Percentiles rank a stretch among this genome's conserved stretches.
Conservation (phyloP, 2,329 filamentous ascomycete genomes). For the Alternaria consortialis region DNA sequence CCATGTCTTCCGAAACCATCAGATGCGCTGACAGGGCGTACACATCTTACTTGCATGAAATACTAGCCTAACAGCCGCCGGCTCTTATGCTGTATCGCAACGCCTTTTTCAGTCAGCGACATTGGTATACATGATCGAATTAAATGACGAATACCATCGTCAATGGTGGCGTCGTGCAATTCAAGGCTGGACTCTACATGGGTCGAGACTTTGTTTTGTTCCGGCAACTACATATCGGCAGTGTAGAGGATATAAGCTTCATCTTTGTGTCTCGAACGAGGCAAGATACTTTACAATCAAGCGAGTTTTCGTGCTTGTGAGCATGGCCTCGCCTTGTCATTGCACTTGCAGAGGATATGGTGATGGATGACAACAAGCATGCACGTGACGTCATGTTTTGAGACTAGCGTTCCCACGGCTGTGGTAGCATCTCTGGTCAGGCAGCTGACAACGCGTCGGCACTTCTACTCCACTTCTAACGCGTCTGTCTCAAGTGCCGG, state of each 20-base stretch:
- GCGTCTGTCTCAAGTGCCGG: slow-evolving; percentile 8
- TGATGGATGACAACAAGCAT: neutral
- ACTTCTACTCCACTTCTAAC: slow-evolving; percentile 7
- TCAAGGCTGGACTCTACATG: neutral
- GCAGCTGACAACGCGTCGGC: slow-evolving; percentile 12
- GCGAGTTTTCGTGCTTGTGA: neutral
- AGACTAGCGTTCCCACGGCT: neutral
- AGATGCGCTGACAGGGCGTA: slow-evolving; percentile 12
- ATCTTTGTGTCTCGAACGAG: too few relatives aligned
- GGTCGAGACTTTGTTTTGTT: neutral
- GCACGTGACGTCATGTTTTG: neutral
- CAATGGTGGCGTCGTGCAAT: neutral
- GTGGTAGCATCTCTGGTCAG: neutral
- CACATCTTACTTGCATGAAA: slow-evolving; percentile 8
- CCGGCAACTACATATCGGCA: neutral
- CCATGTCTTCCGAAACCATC: neutral
- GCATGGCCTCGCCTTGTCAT: neutral
- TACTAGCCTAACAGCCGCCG: neutral
- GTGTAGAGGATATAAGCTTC: neutral
- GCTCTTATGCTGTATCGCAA: neutral
- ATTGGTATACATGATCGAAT: neutral
- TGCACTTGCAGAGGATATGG: neutral
- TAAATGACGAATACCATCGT: neutral
- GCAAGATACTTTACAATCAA: neutral
- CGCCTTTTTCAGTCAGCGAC: neutral